phyloP scores from a whole-genome alignment of 1,139 yeast species.

The Geotrichum histeridarum region DNA sequence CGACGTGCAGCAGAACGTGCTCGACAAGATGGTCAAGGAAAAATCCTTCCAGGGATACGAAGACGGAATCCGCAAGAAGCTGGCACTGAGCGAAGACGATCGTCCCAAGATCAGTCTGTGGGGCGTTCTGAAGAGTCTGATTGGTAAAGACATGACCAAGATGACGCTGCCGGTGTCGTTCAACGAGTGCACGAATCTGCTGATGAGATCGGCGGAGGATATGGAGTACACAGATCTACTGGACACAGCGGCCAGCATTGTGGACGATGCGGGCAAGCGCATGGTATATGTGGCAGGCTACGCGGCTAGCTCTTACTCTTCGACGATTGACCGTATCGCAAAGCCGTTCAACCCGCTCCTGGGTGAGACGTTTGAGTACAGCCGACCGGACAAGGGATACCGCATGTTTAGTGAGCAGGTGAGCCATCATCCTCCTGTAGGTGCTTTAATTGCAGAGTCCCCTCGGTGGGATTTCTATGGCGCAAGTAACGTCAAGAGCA shows the following conservation, averaged over 20 bases:
- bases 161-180: conserved; percentile 95
- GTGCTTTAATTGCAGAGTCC: conserved; percentile 84
- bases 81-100: conserved; percentile 71
- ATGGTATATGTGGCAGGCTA: conserved; percentile 86
- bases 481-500: conserved; percentile 84
- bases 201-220: conserved; percentile 93
- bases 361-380: conserved; percentile 92
- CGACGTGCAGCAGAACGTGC: conserved; percentile 45
- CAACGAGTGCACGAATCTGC: conserved; percentile 88
- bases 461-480: conserved; percentile 94
- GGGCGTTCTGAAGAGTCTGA: conserved; percentile 88
- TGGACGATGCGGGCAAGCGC: conserved; percentile 75
- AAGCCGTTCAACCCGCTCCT: conserved; percentile 94
- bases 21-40: conserved; percentile 45
- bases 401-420: conserved; percentile 89
- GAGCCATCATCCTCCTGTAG: conserved; percentile 96
- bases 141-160: conserved; percentile 95
- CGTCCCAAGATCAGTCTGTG: conserved; percentile 88
- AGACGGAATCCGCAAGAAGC: conserved; percentile 65
- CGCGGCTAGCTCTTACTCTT: conserved; percentile 91
- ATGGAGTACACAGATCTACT: conserved; percentile 78
- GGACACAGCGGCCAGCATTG: conserved; percentile 63
- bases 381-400: conserved; percentile 80
- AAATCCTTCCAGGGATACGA: conserved; percentile 83
- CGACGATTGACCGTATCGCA: conserved; percentile 88